Conservation (phyloP, 179 eudicot species). For the Silene vulgaris region DNA sequence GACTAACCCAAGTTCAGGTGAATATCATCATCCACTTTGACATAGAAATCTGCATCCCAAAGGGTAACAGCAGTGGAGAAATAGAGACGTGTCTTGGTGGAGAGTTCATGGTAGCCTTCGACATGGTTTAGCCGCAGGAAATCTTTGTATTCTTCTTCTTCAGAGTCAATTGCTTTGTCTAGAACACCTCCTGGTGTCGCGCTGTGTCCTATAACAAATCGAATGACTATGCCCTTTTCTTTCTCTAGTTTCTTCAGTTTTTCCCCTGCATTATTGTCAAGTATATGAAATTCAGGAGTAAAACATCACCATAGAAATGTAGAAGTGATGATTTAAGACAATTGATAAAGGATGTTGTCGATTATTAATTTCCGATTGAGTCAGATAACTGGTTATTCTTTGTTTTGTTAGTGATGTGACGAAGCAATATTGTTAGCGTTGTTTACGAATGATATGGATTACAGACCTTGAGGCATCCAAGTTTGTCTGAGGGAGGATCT, state of each 20-base stretch:
- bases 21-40: conserved; percentile 86
- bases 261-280: conserved; percentile 40
- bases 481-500: conserved; percentile 71
- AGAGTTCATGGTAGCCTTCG: conserved; percentile 86
- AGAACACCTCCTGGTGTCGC: conserved; percentile 69
- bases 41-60: conserved; percentile 88
- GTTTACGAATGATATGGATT: neutral
- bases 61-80: conserved; percentile 59
- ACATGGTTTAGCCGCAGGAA: conserved; percentile 67
- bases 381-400: no score
- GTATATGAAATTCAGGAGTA: neutral
- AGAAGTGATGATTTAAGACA: neutral
- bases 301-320: neutral
- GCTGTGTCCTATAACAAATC: conserved; percentile 79
- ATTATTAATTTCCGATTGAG: no score
- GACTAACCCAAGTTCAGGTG: conserved; percentile 69
- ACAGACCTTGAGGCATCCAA: conserved; percentile 84
- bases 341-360: neutral
- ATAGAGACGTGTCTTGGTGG: conserved; percentile 70
- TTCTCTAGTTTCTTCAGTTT: conserved; percentile 58
- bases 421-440: no score
- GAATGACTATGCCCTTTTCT: conserved; percentile 72
- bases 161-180: conserved; percentile 61
- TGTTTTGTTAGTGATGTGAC: no score
- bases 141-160: conserved; percentile 57